Evolutionary conservation across 352 stramenopile species (phyloP).

Genomic region (Globisporangium takayamanum): DNA sequence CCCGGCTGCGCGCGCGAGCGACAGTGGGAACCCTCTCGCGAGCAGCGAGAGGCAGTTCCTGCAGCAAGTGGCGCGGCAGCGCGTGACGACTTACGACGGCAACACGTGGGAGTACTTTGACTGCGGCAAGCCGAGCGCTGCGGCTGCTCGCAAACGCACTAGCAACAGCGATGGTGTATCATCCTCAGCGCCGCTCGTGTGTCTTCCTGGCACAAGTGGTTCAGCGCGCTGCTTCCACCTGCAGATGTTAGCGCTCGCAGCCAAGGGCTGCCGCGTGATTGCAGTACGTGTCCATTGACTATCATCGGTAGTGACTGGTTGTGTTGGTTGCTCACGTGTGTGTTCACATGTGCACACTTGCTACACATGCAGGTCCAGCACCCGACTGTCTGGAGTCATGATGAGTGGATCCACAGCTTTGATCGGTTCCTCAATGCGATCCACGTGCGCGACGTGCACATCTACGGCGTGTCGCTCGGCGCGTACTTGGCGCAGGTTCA

Average conservation of each 20-base stretch:
- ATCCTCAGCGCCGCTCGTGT: slow-evolving; percentile 35
- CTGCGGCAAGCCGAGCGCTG: slow-evolving; percentile 30
- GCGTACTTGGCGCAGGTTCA: slow-evolving; percentile 63
- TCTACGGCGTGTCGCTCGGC: slow-evolving; percentile 67
- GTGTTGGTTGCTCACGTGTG: background rate
- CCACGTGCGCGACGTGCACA: slow-evolving; percentile 44
- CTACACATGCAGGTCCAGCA: slow-evolving; percentile 39
- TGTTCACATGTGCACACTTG: background rate
- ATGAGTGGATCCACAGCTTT: slow-evolving; percentile 81
- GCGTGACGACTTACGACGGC: slow-evolving; percentile 70
- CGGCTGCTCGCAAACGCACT: background rate
- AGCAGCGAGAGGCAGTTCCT: slow-evolving; percentile 49
- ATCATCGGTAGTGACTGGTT: background rate
- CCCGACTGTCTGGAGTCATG: slow-evolving; percentile 65
- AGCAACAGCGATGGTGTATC: slow-evolving; percentile 11
- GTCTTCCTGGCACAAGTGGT: slow-evolving; percentile 51
- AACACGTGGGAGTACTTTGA: slow-evolving; percentile 79
- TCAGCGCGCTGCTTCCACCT: slow-evolving; percentile 52
- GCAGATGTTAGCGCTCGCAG: slow-evolving; percentile 37
- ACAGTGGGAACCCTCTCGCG: slow-evolving; percentile 9
- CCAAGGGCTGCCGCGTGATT: slow-evolving; percentile 62
- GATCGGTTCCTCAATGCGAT: slow-evolving; percentile 70
- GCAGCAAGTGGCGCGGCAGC: slow-evolving; percentile 51
- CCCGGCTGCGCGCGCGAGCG: slow-evolving; percentile 6
- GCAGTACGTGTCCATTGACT: slow-evolving; percentile 23